Conservation (phyloP, 2,329 filamentous ascomycete species). For the Periconia sp. region DNA sequence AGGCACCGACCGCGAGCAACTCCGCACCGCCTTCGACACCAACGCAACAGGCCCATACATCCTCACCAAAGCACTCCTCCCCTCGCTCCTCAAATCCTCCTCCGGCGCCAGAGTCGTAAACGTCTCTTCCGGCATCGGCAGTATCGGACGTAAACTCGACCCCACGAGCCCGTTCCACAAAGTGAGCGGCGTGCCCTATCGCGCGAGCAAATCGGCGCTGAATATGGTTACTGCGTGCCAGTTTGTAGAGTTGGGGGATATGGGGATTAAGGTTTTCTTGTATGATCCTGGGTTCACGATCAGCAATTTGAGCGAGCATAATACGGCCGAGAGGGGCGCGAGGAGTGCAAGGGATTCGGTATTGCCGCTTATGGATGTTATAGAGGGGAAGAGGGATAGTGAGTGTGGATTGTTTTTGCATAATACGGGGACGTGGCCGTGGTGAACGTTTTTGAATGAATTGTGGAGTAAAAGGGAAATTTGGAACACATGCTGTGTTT, state of each 20-base stretch:
- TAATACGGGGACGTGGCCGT: constrained; percentile 34
- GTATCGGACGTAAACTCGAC: constrained; percentile 32
- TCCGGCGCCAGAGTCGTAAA: constrained; percentile 36
- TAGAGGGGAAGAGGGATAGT: constrained; percentile 41
- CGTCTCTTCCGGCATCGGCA: constrained; percentile 38
- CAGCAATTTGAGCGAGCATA: constrained; percentile 35
- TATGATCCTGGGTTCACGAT: constrained; percentile 44
- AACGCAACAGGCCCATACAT: constrained; percentile 32
- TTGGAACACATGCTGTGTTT: no score
- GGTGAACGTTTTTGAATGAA: constrained; percentile 19
- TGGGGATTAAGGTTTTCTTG: constrained; percentile 41
- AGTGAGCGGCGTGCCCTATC: constrained; percentile 31
- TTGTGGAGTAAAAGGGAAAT: no score
- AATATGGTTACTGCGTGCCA: constrained; percentile 43
- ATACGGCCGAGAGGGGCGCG: constrained; percentile 40
- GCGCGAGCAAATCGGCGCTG: constrained; percentile 42
- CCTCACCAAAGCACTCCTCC: constrained; percentile 22
- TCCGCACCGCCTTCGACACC: constrained; percentile 29
- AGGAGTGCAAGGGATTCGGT: constrained; percentile 36
- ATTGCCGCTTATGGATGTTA: constrained; percentile 37
- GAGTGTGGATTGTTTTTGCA: constrained; percentile 37
- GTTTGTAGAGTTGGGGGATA: constrained; percentile 28
- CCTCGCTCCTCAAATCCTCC: constrained; percentile 17
- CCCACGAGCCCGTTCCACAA: constrained; percentile 29
- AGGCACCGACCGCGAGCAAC: constrained; percentile 24